Evolutionary conservation across 192 early-diverging fungal species (phyloP).

Genomic region (Coemansia sp.): DNA sequence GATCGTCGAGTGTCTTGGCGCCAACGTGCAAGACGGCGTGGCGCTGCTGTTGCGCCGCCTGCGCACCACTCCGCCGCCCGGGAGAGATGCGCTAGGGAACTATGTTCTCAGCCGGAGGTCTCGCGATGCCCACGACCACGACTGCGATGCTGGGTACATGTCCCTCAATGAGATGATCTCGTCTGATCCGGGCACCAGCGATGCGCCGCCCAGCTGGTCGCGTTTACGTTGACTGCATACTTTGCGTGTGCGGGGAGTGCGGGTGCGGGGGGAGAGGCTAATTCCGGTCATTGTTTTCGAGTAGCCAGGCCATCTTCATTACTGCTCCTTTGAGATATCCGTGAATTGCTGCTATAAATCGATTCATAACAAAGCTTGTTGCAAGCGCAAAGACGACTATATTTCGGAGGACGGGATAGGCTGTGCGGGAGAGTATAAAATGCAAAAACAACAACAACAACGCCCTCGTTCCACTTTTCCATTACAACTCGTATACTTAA

Average conservation of each 20-base stretch:
- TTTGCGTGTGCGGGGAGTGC: too few species aligned
- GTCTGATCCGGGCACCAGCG: constrained; percentile 35
- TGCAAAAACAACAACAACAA: too few species aligned
- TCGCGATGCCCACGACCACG: constrained; percentile 14
- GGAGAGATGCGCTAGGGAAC: constrained; percentile 28
- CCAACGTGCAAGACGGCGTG: constrained; percentile 48
- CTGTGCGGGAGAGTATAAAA: too few species aligned
- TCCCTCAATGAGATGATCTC: constrained; percentile 41
- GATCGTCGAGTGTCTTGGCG: constrained; percentile 43
- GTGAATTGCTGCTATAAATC: too few species aligned
- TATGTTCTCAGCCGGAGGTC: constrained; percentile 10
- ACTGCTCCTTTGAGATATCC: too few species aligned
- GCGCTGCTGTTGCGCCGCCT: constrained; percentile 38
- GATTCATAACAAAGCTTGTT: too few species aligned
- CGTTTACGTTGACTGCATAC: constrained; percentile 19
- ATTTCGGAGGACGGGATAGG: too few species aligned
- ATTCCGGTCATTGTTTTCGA: neutral
- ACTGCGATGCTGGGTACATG: constrained; percentile 41
- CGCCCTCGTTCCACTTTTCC: neutral
- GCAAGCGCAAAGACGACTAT: too few species aligned
- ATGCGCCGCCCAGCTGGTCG: constrained; percentile 28
- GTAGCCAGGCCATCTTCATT: too few species aligned
- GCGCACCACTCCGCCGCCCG: constrained; percentile 17
- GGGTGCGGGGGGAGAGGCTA: neutral
- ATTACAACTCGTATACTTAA: neutral